phyloP scores from a whole-genome alignment of 2,329 filamentous ascomycete genomes.

The Trichoderma sp. region DNA sequence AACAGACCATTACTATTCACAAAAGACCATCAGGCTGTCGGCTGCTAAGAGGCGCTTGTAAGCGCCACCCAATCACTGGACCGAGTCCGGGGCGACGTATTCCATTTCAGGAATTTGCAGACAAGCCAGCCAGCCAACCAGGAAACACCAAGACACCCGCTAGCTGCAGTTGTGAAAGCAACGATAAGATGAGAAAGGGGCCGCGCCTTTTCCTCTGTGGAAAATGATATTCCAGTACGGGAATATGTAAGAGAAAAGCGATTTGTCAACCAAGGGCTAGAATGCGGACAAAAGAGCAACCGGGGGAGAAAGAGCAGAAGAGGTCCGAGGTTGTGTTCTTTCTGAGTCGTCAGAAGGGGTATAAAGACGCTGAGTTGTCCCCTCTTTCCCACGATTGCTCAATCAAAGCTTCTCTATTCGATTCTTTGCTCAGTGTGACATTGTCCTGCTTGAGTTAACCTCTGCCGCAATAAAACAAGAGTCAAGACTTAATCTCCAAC shows the following conservation, averaged over 20 bases:
- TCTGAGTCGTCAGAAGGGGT: background rate
- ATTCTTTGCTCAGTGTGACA: background rate
- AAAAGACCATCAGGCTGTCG: too few species aligned
- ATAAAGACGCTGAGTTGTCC: background rate
- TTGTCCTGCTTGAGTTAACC: background rate
- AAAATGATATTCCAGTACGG: background rate
- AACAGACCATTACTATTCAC: background rate
- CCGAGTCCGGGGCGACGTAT: background rate
- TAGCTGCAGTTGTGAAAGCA: background rate
- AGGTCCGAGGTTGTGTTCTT: background rate
- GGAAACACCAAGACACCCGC: background rate
- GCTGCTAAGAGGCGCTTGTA: background rate
- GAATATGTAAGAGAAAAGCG: background rate
- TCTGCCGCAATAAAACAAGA: background rate
- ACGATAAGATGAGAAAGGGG: background rate
- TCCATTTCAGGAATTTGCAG: slow-evolving; percentile 14
- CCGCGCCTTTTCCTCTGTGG: background rate
- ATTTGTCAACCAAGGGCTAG: background rate
- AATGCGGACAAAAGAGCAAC: background rate
- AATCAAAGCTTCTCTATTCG: background rate
- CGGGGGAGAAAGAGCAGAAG: background rate
- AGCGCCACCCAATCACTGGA: background rate
- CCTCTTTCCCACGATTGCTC: background rate
- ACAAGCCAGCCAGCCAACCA: slow-evolving; percentile 1
- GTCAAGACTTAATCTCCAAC: background rate